phyloP scores from a whole-genome alignment of 106 monocot species.

The Acorus gramineus region DNA sequence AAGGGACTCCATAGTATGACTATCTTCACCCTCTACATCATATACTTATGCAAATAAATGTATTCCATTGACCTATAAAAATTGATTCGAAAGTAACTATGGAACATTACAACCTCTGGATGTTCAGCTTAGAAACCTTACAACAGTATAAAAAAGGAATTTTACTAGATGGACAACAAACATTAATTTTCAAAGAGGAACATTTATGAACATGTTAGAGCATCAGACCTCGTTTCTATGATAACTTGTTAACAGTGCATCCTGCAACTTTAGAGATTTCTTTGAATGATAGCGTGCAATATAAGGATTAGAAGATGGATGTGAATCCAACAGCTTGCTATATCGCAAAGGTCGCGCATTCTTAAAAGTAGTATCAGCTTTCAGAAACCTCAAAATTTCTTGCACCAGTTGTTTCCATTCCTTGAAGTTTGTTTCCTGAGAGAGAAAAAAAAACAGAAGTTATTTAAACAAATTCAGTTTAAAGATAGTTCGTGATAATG shows the following conservation, averaged over 20 bases:
- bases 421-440: constrained; percentile 74
- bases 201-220: background rate
- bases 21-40: no score
- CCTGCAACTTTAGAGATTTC: constrained; percentile 54
- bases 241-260: constrained; percentile 80
- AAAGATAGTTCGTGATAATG: no score
- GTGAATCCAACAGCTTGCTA: constrained; percentile 52
- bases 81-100: no score
- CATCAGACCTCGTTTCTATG: constrained; percentile 68
- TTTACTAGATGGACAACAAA: no score
- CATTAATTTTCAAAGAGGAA: background rate
- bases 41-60: no score
- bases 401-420: constrained; percentile 92
- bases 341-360: constrained; percentile 68
- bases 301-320: constrained; percentile 56
- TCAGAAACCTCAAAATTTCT: constrained; percentile 71
- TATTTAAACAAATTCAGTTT: no score
- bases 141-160: no score
- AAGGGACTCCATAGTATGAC: no score
- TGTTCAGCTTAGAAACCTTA: no score
- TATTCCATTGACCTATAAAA: no score
- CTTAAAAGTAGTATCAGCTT: constrained; percentile 41
- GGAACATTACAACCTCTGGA: no score
- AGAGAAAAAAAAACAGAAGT: background rate
- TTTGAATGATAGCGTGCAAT: constrained; percentile 57